Conservation (phyloP, 768 basidiomycete species). For the Phallus indusiatus region DNA sequence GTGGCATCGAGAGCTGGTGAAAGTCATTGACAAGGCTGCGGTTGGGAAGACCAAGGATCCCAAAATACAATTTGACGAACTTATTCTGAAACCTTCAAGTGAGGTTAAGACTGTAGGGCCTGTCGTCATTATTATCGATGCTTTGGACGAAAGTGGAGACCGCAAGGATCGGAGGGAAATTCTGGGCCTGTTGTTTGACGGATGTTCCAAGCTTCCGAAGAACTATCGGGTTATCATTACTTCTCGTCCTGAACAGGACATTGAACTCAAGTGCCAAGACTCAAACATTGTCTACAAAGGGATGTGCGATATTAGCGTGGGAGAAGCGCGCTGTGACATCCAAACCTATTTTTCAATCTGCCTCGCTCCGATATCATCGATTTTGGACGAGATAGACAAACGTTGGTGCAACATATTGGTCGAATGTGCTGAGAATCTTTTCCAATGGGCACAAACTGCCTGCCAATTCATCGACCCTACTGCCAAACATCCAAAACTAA, state of each 20-base stretch:
- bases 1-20: background rate
- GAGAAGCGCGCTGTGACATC: background rate
- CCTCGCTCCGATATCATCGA: background rate
- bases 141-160: too few species aligned
- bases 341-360: background rate
- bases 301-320: background rate
- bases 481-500: background rate
- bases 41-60: background rate
- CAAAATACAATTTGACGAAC: conserved; percentile 8
- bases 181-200: conserved; percentile 15
- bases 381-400: background rate
- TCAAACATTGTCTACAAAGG: background rate
- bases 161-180: too few species aligned
- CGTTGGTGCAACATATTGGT: conserved; percentile 8
- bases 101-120: background rate
- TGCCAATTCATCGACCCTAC: conserved; percentile 15
- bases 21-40: background rate
- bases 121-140: too few species aligned
- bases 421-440: conserved; percentile 20
- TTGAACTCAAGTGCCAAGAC: background rate
- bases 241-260: conserved; percentile 19
- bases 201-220: conserved; percentile 11
- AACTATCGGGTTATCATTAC: conserved; percentile 21
- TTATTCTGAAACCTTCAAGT: conserved; percentile 12
- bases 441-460: too few species aligned